These are phyloP conservation scores for Coemansia sp. DNA, from an alignment of 371 early-diverging fungal species.

Conservation along the genomic window DNA sequence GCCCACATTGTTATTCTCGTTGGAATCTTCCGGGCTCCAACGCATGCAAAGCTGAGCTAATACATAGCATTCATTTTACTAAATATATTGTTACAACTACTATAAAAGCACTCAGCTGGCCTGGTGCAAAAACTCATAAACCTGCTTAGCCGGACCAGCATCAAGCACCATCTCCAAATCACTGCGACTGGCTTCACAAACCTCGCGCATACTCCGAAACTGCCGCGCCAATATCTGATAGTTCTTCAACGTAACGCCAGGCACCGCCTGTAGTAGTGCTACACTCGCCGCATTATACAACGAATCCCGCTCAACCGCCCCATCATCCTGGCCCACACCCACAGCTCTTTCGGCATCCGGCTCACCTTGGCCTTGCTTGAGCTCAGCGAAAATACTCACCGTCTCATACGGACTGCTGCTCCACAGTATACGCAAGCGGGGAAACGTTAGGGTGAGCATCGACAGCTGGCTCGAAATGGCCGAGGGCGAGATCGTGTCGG, in stretches of 20 bases:
- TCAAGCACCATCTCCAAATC: slow-evolving; percentile 61
- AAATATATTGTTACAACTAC: background rate
- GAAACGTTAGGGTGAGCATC: slow-evolving; percentile 81
- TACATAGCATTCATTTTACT: background rate
- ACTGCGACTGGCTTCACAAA: slow-evolving; percentile 56
- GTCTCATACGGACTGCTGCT: slow-evolving; percentile 83
- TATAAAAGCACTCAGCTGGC: background rate
- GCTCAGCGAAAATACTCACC: slow-evolving; percentile 82
- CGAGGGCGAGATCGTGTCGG: slow-evolving; percentile 57
- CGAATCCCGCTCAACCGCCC: slow-evolving; percentile 54
- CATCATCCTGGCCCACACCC: slow-evolving; percentile 70
- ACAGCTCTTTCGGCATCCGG: slow-evolving; percentile 72
- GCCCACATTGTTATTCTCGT: slow-evolving; percentile 56
- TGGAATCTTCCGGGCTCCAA: slow-evolving; percentile 22
- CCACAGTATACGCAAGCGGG: slow-evolving; percentile 87
- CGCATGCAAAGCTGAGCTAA: background rate
- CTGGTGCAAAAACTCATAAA: slow-evolving; percentile 60
- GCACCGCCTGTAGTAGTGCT: slow-evolving; percentile 79
- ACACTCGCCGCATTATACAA: slow-evolving; percentile 29
- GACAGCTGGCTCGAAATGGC: slow-evolving; percentile 76
- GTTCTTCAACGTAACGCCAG: slow-evolving; percentile 79
- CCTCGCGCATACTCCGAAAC: slow-evolving; percentile 63
- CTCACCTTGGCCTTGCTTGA: slow-evolving; percentile 78
- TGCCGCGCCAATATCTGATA: slow-evolving; percentile 71
- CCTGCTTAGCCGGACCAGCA: slow-evolving; percentile 54